Conservation (phyloP, 176 grass and related monocot genomes). For the Poa pratensis region DNA sequence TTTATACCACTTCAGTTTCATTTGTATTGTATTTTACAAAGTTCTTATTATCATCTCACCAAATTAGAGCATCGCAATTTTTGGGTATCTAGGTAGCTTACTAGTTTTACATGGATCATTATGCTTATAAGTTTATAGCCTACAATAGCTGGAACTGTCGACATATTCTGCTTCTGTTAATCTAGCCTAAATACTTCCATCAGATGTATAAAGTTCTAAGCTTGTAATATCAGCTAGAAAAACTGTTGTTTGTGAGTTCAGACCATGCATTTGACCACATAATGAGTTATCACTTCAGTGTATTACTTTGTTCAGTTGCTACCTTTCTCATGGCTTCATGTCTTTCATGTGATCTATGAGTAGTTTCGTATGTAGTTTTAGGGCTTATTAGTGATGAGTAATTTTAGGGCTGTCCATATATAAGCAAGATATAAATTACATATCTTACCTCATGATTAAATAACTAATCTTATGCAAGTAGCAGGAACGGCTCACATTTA, state of each 20-base stretch:
- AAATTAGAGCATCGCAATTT: background rate
- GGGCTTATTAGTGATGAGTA: background rate
- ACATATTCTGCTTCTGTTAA: background rate
- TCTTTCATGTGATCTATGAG: background rate
- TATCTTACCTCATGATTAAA: background rate
- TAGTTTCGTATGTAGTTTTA: background rate
- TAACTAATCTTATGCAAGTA: conserved; percentile 9
- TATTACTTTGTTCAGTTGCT: background rate
- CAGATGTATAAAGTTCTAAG: background rate
- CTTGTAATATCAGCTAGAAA: background rate
- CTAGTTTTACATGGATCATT: background rate
- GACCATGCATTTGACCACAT: background rate
- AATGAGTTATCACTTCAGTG: background rate
- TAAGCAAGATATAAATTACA: background rate
- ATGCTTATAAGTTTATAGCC: background rate
- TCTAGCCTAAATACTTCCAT: background rate
- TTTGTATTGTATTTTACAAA: background rate
- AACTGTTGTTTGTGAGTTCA: background rate
- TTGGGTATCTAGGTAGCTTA: background rate
- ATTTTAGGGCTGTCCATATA: background rate
- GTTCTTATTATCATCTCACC: background rate
- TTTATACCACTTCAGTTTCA: background rate
- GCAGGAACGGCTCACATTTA: background rate
- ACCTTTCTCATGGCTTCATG: background rate
- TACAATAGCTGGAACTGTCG: background rate